A percentile compares a stretch with the other conserved stretches of the same genome.
phyloP scores from a whole-genome alignment of 768 basidiomycete species.

The Neoboletus brunneissimus region DNA sequence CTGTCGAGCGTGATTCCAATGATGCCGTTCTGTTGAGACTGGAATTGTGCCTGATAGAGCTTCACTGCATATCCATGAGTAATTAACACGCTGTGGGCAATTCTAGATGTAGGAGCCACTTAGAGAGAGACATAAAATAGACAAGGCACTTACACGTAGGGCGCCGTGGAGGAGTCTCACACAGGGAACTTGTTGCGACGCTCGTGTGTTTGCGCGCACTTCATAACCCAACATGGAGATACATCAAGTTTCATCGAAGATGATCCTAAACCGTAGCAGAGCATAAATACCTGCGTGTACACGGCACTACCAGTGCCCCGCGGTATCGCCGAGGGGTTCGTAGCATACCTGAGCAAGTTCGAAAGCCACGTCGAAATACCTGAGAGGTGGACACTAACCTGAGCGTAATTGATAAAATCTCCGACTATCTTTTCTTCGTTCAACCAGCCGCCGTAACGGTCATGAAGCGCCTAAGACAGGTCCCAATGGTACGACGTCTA shows the following conservation, averaged over 20 bases:
- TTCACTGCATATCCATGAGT: not conserved
- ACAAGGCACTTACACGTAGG: too few species aligned
- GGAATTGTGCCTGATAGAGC: not conserved
- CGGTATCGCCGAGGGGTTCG: too few species aligned
- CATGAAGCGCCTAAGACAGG: too few species aligned
- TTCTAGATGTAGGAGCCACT: too few species aligned
- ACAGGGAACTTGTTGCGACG: not conserved
- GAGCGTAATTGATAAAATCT: too few species aligned
- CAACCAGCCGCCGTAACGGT: too few species aligned
- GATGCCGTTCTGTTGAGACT: not conserved
- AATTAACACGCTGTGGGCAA: not conserved
- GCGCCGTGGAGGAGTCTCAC: not conserved
- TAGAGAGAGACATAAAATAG: too few species aligned
- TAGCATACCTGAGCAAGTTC: too few species aligned
- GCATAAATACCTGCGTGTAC: not conserved
- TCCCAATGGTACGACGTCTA: too few species aligned
- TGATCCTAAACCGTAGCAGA: not conserved
- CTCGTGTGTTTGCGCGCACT: not conserved
- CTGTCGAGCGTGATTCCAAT: too few species aligned
- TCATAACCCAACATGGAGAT: not conserved
- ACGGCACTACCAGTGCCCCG: not conserved
- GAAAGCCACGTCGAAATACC: not conserved
- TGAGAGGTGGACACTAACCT: not conserved
- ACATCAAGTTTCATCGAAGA: not conserved
- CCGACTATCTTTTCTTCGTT: too few species aligned